Percentiles rank a stretch among this genome's conserved stretches.
Evolutionary conservation across 805 yeast species (phyloP).

Genomic region (Pichia exigua): DNA sequence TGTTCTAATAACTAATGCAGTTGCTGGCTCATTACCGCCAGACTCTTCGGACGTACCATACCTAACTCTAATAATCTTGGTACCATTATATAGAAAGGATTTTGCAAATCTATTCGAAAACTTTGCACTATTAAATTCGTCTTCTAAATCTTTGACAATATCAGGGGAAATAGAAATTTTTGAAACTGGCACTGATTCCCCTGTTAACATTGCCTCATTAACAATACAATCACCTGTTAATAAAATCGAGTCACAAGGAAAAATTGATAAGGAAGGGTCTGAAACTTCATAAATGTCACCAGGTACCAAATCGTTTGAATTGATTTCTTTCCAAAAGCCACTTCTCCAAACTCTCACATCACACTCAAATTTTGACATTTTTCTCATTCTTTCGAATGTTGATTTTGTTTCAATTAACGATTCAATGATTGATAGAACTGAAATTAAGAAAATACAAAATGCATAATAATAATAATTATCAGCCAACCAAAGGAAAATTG

Average conservation of each 20-base stretch:
- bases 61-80: slow-evolving; percentile 78
- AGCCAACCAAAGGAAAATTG: slow-evolving; percentile 83
- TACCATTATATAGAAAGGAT: slow-evolving; percentile 80
- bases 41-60: slow-evolving; percentile 48
- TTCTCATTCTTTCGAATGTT: slow-evolving; percentile 63
- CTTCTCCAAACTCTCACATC: slow-evolving; percentile 86
- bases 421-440: slow-evolving; percentile 69
- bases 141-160: slow-evolving; percentile 46
- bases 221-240: slow-evolving; percentile 90
- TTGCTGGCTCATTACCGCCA: slow-evolving; percentile 63
- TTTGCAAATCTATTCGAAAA: slow-evolving; percentile 61
- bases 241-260: slow-evolving; percentile 88
- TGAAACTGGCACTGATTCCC: slow-evolving; percentile 95
- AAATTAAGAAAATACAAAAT: slow-evolving; percentile 79
- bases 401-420: slow-evolving; percentile 80
- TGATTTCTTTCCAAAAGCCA: slow-evolving; percentile 82
- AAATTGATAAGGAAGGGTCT: slow-evolving; percentile 62
- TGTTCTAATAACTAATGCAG: slow-evolving; percentile 80
- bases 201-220: slow-evolving; percentile 97
- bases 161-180: slow-evolving; percentile 62
- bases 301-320: slow-evolving; percentile 78
- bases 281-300: slow-evolving; percentile 93
- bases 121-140: slow-evolving; percentile 47
- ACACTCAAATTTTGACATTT: slow-evolving; percentile 67
- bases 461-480: slow-evolving; percentile 95